Conservation (phyloP, 2,329 filamentous ascomycete species). For the Calycina herbarum region DNA sequence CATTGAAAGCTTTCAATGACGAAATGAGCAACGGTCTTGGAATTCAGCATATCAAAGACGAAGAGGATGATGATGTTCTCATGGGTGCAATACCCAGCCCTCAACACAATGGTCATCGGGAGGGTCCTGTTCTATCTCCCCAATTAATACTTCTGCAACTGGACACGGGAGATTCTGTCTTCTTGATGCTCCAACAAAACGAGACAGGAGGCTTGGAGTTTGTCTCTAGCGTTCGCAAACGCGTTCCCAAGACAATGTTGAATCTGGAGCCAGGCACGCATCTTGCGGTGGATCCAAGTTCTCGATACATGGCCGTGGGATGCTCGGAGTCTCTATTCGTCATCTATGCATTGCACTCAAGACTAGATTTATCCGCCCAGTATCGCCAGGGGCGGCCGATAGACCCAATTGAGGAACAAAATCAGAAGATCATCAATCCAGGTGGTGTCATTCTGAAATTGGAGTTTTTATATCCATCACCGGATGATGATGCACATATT, state of each 20-base stretch:
- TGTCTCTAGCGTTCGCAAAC: conserved; percentile 55
- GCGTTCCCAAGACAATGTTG: conserved; percentile 52
- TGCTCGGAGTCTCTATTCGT: conserved; percentile 70
- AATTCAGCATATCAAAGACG: conserved; percentile 42
- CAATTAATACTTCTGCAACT: conserved; percentile 79
- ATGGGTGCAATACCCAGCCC: conserved; percentile 13
- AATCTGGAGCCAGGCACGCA: conserved; percentile 58
- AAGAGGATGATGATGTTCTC: conserved; percentile 16
- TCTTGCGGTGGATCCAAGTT: conserved; percentile 77
- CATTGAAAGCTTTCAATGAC: conserved; percentile 39
- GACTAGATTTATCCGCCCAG: conserved; percentile 51
- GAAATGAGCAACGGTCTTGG: conserved; percentile 34
- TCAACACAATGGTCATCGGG: background rate
- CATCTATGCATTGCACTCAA: conserved; percentile 67
- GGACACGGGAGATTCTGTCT: conserved; percentile 70
- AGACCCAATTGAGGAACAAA: conserved; percentile 54
- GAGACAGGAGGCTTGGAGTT: conserved; percentile 40
- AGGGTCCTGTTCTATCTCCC: conserved; percentile 57
- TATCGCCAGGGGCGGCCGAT: conserved; percentile 49
- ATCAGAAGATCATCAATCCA: conserved; percentile 41
- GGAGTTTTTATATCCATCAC: conserved; percentile 76
- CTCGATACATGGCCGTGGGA: conserved; percentile 66
- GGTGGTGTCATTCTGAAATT: conserved; percentile 80
- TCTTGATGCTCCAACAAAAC: conserved; percentile 66
- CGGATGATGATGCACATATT: conserved; percentile 66